Conservation (phyloP, 108 stramenopile species). For the Nitzschia putrida region DNA sequence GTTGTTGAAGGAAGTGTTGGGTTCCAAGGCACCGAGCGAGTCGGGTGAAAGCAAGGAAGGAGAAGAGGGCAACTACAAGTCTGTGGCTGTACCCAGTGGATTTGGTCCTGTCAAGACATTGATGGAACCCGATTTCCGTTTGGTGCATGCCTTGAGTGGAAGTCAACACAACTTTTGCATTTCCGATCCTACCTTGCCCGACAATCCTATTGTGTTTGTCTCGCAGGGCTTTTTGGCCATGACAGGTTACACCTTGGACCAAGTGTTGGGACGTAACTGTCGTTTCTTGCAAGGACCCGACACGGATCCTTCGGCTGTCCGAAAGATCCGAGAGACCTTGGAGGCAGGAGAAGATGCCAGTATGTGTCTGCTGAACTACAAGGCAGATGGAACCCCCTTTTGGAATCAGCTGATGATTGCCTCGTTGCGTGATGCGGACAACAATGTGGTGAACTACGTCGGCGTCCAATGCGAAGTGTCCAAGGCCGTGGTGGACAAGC, state of each 20-base stretch:
- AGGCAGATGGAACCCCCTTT: conserved; percentile 94
- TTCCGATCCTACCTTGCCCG: conserved; percentile 93
- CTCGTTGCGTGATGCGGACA: conserved; percentile 89
- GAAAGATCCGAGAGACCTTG: conserved; percentile 85
- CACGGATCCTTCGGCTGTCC: conserved; percentile 86
- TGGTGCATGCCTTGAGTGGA: conserved; percentile 81
- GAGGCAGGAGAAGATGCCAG: conserved; percentile 85
- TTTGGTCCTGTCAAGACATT: conserved; percentile 92
- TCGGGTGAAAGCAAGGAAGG: conserved; percentile 14
- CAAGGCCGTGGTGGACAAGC: conserved; percentile 89
- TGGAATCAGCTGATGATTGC: conserved; percentile 98
- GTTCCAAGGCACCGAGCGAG: conserved; percentile 46
- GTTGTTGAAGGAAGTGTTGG: conserved; percentile 54
- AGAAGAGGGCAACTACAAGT: conserved; percentile 76
- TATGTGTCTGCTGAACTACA: conserved; percentile 90
- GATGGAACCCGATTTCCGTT: conserved; percentile 89
- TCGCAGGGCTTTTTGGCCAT: conserved; percentile 91
- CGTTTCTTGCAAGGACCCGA: conserved; percentile 97
- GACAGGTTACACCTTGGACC: conserved; percentile 93
- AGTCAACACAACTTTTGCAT: conserved; percentile 98
- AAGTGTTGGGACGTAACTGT: conserved; percentile 96
- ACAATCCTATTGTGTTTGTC: conserved; percentile 96
- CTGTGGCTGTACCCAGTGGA: conserved; percentile 85
- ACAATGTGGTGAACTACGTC: conserved; percentile 96
- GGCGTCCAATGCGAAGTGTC: conserved; percentile 95